These are phyloP conservation scores for Galerina sulciceps DNA, from an alignment of 768 basidiomycete genomes.

Conservation along the genomic window DNA sequence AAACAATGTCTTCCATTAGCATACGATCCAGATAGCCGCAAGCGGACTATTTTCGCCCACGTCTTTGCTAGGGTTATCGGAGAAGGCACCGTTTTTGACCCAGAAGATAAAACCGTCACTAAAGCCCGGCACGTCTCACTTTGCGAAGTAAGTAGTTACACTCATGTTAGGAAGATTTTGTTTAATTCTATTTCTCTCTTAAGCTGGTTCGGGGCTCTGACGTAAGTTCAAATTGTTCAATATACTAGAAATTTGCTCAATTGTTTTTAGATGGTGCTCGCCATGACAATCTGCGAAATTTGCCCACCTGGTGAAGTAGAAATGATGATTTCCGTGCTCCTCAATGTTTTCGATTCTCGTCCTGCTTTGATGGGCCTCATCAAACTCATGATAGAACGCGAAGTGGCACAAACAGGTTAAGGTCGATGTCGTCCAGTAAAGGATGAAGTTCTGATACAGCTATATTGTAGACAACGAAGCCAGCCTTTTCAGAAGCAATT, in stretches of 20 bases:
- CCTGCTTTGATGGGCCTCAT: slow-evolving; percentile 72
- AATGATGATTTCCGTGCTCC: slow-evolving; percentile 81
- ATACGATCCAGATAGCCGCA: slow-evolving; percentile 70
- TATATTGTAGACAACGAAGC: slow-evolving; percentile 68
- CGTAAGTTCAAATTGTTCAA: slow-evolving; percentile 44
- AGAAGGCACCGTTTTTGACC: slow-evolving; percentile 79
- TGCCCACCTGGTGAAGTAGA: slow-evolving; percentile 83
- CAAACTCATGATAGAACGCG: slow-evolving; percentile 84
- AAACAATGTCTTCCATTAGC: slow-evolving; percentile 85
- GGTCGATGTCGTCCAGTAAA: neutral
- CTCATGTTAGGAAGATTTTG: neutral
- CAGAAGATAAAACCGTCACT: slow-evolving; percentile 53
- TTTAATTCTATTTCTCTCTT: neutral
- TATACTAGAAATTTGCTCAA: neutral
- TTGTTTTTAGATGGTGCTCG: slow-evolving; percentile 65
- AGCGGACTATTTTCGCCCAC: slow-evolving; percentile 81
- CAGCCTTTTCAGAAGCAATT: slow-evolving; percentile 86
- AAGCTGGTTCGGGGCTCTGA: slow-evolving; percentile 80
- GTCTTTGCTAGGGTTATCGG: slow-evolving; percentile 83
- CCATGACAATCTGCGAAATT: slow-evolving; percentile 85
- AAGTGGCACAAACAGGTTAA: slow-evolving; percentile 78
- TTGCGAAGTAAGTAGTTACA: slow-evolving; percentile 52
- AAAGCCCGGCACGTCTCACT: slow-evolving; percentile 55
- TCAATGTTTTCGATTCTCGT: slow-evolving; percentile 85
- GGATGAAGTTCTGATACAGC: slow-evolving; percentile 1